Evolutionary conservation across 495 filamentous ascomycete species (phyloP), one percentile per base, ranked within the genome.

Genomic region (Achaetomiella virescens): DNA sequence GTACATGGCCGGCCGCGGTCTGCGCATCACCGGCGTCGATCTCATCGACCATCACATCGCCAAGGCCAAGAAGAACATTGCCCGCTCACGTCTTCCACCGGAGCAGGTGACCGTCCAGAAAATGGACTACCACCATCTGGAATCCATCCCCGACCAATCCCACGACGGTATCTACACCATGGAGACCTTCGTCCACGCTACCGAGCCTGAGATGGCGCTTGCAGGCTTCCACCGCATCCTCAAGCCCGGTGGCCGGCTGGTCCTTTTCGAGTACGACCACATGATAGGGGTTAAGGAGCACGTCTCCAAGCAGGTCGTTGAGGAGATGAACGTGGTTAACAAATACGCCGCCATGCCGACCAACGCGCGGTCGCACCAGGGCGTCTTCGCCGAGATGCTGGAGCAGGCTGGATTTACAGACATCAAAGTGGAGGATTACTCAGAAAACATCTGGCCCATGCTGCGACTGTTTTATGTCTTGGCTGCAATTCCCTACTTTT

Each of bases 101-200:
- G 61, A 63, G 25, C 44, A 55, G 24, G 54, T 83, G 12, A 60
- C 63, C 1, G 73, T 76, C 12, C 62, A 64, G 12, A 69, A 66
- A 53, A 76, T 71, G 56, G 77, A 83, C 63, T 84, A 82, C 61
- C 79, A 82, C 59, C 67, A 82, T 55, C 70, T 84, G 1, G 63
- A 76, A 9, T 45, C 51, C 6, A 67, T 78, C 33, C 53, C 58
- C 7, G 47, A 58, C 33, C 60, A 57, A 10, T 75, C 72, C 0
- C 73, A 78, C 50, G 77, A 83, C 55, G 81, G 81, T 17, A 60
- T 77, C 47, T 84, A 83, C 59, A 82, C 79, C 1, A 81, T 82
- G 71, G 81, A 84, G 59, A 83, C 80, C 0, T 72, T 83, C 24
- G 78, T 82, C 6, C 79, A 84, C 57, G 78, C 81, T 7, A 79